Conservation (phyloP, 202 grass and related monocot species). For the Setaria viridis region DNA sequence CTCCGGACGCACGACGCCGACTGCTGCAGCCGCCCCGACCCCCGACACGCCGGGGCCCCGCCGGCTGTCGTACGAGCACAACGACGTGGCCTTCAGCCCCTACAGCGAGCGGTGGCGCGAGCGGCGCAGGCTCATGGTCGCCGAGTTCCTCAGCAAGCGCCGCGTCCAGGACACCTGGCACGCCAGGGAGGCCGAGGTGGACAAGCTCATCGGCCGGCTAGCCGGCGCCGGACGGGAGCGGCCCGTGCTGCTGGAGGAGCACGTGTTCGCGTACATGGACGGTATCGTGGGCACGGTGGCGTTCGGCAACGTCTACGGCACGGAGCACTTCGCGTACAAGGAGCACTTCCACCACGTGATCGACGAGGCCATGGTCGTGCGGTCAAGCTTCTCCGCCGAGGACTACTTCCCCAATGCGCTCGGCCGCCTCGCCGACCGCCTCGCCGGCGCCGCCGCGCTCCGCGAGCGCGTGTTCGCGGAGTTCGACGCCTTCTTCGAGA, state of each 20-base stretch:
- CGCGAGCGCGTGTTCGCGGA: slow-evolving; percentile 16
- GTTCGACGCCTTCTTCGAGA: slow-evolving; percentile 51
- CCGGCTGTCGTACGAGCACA: slow-evolving; percentile 26
- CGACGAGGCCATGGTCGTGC: not conserved
- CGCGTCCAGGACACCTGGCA: not conserved
- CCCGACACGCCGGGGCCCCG: slow-evolving; percentile 13
- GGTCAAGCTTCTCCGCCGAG: not conserved
- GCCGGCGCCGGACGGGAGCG: not conserved
- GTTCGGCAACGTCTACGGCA: not conserved
- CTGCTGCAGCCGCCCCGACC: slow-evolving; percentile 28
- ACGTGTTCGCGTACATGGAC: slow-evolving; percentile 29
- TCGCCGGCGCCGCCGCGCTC: not conserved
- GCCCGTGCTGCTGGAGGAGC: slow-evolving; percentile 28
- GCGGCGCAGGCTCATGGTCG: slow-evolving; percentile 32
- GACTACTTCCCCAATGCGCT: not conserved
- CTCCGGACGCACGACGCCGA: slow-evolving; percentile 31
- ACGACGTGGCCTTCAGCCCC: slow-evolving; percentile 39
- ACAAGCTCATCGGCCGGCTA: not conserved
- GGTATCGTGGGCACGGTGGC: slow-evolving; percentile 36
- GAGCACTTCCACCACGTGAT: not conserved
- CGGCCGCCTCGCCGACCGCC: slow-evolving; percentile 1
- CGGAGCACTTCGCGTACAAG: slow-evolving; percentile 4
- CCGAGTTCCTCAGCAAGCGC: slow-evolving; percentile 35
- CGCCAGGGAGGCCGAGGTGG: slow-evolving; percentile 36
- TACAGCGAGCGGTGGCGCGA: slow-evolving; percentile 31